Conservation (phyloP, 2,329 filamentous ascomycete species). For the Aspergillus hiratsukae region DNA sequence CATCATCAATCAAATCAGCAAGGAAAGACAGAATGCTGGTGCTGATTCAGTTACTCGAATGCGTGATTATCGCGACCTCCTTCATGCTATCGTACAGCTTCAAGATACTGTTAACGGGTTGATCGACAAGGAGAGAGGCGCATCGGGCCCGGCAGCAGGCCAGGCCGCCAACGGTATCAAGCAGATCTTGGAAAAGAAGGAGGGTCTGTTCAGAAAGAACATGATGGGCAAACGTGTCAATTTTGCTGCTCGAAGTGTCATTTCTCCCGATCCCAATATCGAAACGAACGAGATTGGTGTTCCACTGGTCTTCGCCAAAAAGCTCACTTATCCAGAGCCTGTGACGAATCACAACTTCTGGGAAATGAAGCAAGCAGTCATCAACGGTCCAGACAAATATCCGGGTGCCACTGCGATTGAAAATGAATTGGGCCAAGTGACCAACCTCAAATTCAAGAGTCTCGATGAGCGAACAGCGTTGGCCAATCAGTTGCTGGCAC, state of each 20-base stretch:
- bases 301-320: constrained; percentile 94
- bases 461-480: constrained; percentile 82
- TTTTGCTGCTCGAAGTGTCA: constrained; percentile 94
- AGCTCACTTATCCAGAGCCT: constrained; percentile 93
- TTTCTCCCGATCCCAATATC: constrained; percentile 96
- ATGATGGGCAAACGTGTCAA: constrained; percentile 99
- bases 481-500: constrained; percentile 87
- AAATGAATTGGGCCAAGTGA: constrained; percentile 88
- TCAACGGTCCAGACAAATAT: constrained; percentile 91
- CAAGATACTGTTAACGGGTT: constrained; percentile 91
- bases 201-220: constrained; percentile 95
- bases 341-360: constrained; percentile 97
- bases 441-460: constrained; percentile 82
- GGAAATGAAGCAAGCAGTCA: constrained; percentile 90
- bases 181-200: constrained; percentile 97
- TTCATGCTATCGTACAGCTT: constrained; percentile 75
- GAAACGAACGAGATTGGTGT: constrained; percentile 99
- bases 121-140: constrained; percentile 84
- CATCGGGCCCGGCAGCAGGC: constrained; percentile 71
- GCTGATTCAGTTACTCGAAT: constrained; percentile 44
- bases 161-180: constrained; percentile 91
- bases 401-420: constrained; percentile 92
- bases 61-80: constrained; percentile 69
- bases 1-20: constrained; percentile 67
- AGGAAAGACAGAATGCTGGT: constrained; percentile 57